phyloP scores from a whole-genome alignment of 192 early-diverging fungal genomes.

The Backusella sp. region DNA sequence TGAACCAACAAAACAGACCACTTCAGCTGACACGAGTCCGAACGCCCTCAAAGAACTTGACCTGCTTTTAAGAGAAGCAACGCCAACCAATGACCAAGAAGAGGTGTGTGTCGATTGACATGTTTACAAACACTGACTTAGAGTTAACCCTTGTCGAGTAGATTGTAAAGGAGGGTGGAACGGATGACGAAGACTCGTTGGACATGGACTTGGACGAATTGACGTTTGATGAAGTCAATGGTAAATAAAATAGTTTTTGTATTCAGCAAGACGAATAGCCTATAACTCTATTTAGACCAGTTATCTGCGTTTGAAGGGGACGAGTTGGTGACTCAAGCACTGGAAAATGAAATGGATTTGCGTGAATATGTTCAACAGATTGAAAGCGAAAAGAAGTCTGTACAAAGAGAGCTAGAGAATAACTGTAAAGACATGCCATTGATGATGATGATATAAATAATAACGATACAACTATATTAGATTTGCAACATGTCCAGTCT shows the following conservation, averaged over 20 bases:
- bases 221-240: conserved; percentile 59
- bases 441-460: not conserved
- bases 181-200: not conserved
- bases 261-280: not conserved
- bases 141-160: not conserved
- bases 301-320: conserved; percentile 83
- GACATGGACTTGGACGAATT: conserved; percentile 41
- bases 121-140: not conserved
- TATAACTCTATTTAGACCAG: conserved; percentile 42
- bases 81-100: not conserved
- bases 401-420: conserved; percentile 69
- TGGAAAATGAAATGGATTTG: conserved; percentile 84
- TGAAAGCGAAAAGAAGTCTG: conserved; percentile 64
- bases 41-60: conserved; percentile 6
- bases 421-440: conserved; percentile 53
- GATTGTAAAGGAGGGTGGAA: not conserved
- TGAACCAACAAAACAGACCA: not conserved
- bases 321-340: conserved; percentile 75
- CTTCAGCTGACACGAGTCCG: not conserved
- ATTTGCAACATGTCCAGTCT: conserved; percentile 53
- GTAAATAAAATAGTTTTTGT: conserved; percentile 19
- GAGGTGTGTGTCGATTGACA: not conserved
- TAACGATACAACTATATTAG: conserved; percentile 28
- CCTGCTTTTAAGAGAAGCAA: conserved; percentile 7
- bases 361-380: conserved; percentile 81